phyloP scores from a whole-genome alignment of 768 basidiomycete genomes.

The Cyclocybe cylindracea region DNA sequence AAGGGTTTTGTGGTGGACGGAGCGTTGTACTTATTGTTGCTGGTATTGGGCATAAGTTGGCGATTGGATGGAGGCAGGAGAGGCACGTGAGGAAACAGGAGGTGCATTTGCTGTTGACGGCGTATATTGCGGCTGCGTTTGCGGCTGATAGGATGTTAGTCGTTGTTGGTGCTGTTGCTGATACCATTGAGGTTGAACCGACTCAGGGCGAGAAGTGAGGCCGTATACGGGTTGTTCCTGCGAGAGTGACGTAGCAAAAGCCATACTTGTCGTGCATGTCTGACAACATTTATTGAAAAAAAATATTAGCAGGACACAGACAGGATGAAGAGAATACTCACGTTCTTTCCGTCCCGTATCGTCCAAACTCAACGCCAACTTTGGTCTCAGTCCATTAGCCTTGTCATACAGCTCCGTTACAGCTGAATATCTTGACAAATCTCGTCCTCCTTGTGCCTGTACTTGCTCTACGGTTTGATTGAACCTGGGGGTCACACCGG shows the following conservation, averaged over 20 bases:
- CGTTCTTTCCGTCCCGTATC: constrained; percentile 87
- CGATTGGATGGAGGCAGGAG: neutral
- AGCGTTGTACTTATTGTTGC: neutral
- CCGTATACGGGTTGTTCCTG: constrained; percentile 24
- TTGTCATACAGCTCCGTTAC: constrained; percentile 85
- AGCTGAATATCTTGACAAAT: constrained; percentile 80
- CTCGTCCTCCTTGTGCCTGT: constrained; percentile 72
- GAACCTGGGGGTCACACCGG: constrained; percentile 87
- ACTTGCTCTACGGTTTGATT: constrained; percentile 88
- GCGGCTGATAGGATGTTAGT: neutral
- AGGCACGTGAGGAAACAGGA: neutral
- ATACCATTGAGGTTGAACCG: constrained; percentile 13
- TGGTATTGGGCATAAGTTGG: neutral
- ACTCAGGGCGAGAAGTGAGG: constrained; percentile 10
- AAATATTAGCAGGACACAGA: neutral
- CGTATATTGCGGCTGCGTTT: neutral
- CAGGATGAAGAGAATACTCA: constrained; percentile 25
- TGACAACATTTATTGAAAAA: constrained; percentile 67
- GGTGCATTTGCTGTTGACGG: neutral
- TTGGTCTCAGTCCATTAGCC: constrained; percentile 76
- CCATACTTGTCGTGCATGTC: constrained; percentile 88
- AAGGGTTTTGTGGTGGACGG: neutral
- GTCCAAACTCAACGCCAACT: constrained; percentile 80
- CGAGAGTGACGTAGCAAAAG: constrained; percentile 11
- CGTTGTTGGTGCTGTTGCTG: constrained; percentile 14